A percentile compares a stretch with the other conserved stretches of the same genome.
Evolutionary conservation across 345 rosid species (phyloP).

Genomic region (Acer yangbiense): DNA sequence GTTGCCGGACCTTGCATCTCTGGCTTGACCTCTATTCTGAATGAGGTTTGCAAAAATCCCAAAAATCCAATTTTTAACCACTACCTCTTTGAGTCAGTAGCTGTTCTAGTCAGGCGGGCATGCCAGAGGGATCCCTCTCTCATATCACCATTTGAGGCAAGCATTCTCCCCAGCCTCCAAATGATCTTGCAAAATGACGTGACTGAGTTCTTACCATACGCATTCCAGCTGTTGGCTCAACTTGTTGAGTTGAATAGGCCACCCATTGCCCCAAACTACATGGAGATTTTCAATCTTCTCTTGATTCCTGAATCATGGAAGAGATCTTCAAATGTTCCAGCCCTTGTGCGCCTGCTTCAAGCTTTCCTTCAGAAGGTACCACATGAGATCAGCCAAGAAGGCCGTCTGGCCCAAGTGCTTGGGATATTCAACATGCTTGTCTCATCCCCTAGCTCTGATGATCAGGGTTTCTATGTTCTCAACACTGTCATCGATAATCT

Average conservation of each 20-base stretch:
- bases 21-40: constrained; percentile 72
- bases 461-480: constrained; percentile 92
- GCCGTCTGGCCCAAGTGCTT: constrained; percentile 72
- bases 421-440: constrained; percentile 88
- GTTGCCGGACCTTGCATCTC: constrained; percentile 84
- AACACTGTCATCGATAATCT: constrained; percentile 89
- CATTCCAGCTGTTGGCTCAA: constrained; percentile 95
- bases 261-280: constrained; percentile 73
- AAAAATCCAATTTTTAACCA: constrained; percentile 94
- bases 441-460: constrained; percentile 72
- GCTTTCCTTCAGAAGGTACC: constrained; percentile 97
- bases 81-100: constrained; percentile 94
- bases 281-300: constrained; percentile 83
- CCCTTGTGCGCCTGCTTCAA: constrained; percentile 97
- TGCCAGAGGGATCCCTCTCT: constrained; percentile 81
- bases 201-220: constrained; percentile 94
- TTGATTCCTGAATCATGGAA: constrained; percentile 88
- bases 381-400: constrained; percentile 74
- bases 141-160: constrained; percentile 67
- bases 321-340: constrained; percentile 90
- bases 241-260: constrained; percentile 90
- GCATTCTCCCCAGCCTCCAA: constrained; percentile 85
- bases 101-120: constrained; percentile 88
- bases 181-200: constrained; percentile 76
- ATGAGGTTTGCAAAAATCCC: constrained; percentile 88